Evolutionary conservation across 805 yeast genomes (phyloP), one percentile per base, ranked within the genome.

Genomic region (Spencermartinsiella europaea): DNA sequence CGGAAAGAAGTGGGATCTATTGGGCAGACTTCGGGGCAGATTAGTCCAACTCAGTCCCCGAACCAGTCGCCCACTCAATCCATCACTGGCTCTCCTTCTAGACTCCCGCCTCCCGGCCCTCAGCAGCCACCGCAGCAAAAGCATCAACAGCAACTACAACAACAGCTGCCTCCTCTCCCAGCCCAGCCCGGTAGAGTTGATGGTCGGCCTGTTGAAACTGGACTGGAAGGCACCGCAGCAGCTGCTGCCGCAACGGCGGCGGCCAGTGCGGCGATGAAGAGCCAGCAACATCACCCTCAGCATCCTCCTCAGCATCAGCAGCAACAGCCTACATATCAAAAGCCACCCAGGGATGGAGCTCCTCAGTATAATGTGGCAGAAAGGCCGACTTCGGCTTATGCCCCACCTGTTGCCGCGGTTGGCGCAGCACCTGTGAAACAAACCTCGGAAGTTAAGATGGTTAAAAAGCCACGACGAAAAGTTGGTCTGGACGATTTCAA

Each of bases 401-500:
- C 10, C 38, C n/a, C 20, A 7, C 12, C 31, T 17, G 40, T 15
- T 38, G 31, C 31, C 7, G 31, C 31, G 10, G 31, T 7, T 25
- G 31, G 31, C 7, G 31, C 31, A 25, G 12, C 12, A 7, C 10
- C 31, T 7, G 12, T 25, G 7, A 12, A 7, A 7, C 31, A 25
- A 25, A 12, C 31, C 31, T 12, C 31, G 5, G 39, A 19, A 5
- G 40, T 34, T 12, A 37, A 25, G 8, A 34, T 15, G 31, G 44
- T 43, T n/a, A 40, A 31, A 37, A 50, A 50, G 22, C 20, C 19
- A 4, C 36, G 34, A 38, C 55, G 56, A 19, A 66, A 70, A 60
- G 63, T 90, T 46, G 97, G 99, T 0, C 74, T 93, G 47, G 98
- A 93, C 64, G 98, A 93, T 67, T 93, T 93, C 74, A 84, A 87